A percentile compares a stretch with the other conserved stretches of the same genome.
Conservation (phyloP, 331 rosid genomes). For the Stylosanthes scabra region DNA sequence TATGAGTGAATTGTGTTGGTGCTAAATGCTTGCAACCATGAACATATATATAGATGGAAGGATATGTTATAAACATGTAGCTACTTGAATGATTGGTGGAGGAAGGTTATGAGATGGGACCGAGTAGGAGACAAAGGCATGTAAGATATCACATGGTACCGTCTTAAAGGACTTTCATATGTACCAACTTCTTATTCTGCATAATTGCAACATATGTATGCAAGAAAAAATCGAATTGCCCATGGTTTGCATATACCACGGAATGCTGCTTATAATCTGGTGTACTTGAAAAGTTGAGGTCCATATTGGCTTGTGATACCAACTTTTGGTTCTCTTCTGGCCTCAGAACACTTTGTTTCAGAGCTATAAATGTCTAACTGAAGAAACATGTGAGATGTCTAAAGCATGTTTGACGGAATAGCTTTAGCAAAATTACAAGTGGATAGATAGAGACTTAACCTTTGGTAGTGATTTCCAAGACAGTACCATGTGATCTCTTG, state of each 20-base stretch:
- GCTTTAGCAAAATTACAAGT: not conserved
- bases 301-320: not conserved
- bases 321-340: slow-evolving; percentile 22
- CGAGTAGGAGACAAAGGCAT: slow-evolving; percentile 22
- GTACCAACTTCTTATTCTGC: not conserved
- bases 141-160: slow-evolving; percentile 21
- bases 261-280: slow-evolving; percentile 9
- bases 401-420: slow-evolving; percentile 10
- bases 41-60: slow-evolving; percentile 43
- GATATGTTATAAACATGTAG: slow-evolving; percentile 12
- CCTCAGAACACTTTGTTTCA: not conserved
- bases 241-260: not conserved
- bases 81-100: slow-evolving; percentile 26
- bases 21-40: slow-evolving; percentile 11
- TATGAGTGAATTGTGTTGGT: slow-evolving; percentile 32
- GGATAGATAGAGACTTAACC: not conserved
- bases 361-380: not conserved
- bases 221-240: slow-evolving; percentile 7
- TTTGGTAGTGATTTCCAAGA: slow-evolving; percentile 16
- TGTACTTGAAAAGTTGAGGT: slow-evolving; percentile 27
- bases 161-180: slow-evolving; percentile 27
- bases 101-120: slow-evolving; percentile 3
- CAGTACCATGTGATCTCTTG: slow-evolving; percentile 55
- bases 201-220: not conserved
- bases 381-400: slow-evolving; percentile 35